These are phyloP conservation scores for Parachlorella kessleri DNA, from an alignment of 139 green algal genomes.

Conservation along the genomic window DNA sequence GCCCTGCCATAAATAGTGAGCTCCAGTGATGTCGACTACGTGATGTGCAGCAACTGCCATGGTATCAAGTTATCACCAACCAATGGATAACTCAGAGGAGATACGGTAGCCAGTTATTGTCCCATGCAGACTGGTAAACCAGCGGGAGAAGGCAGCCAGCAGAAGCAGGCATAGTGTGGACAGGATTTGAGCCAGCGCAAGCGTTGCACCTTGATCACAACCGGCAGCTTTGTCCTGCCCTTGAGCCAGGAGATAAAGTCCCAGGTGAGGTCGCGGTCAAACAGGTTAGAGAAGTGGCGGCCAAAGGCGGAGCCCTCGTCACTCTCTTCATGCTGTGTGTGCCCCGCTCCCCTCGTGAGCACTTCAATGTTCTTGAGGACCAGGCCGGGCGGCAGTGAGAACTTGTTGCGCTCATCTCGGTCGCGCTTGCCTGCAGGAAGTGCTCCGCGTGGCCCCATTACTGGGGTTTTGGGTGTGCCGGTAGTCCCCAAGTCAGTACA, in stretches of 20 bases:
- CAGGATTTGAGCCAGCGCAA: no score
- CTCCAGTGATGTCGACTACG: no score
- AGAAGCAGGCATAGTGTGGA: no score
- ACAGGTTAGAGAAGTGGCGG: slow-evolving; percentile 40
- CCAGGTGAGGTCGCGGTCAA: slow-evolving; percentile 74
- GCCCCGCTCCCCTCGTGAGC: background rate
- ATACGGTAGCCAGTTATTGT: no score
- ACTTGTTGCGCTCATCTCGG: slow-evolving; percentile 71
- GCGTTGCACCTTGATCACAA: slow-evolving; percentile 91
- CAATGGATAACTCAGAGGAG: no score
- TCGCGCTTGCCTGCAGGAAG: slow-evolving; percentile 59
- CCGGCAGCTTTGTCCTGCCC: slow-evolving; percentile 71
- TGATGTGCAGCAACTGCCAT: no score
- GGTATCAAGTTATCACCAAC: no score
- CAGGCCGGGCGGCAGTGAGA: slow-evolving; percentile 58
- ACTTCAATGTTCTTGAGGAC: slow-evolving; percentile 54
- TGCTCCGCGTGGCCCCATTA: no score
- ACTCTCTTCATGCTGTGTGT: background rate
- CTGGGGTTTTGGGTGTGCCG: no score
- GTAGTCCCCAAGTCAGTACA: no score
- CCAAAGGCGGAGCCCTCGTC: background rate
- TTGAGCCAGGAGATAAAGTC: slow-evolving; percentile 78
- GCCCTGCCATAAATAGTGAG: slow-evolving; percentile 50
- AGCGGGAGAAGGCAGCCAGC: no score
- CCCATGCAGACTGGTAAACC: no score